Percentiles rank a stretch among this genome's conserved stretches.
phyloP scores from a whole-genome alignment of 495 filamentous ascomycete species.

The Thermochaetoides thermophila region DNA sequence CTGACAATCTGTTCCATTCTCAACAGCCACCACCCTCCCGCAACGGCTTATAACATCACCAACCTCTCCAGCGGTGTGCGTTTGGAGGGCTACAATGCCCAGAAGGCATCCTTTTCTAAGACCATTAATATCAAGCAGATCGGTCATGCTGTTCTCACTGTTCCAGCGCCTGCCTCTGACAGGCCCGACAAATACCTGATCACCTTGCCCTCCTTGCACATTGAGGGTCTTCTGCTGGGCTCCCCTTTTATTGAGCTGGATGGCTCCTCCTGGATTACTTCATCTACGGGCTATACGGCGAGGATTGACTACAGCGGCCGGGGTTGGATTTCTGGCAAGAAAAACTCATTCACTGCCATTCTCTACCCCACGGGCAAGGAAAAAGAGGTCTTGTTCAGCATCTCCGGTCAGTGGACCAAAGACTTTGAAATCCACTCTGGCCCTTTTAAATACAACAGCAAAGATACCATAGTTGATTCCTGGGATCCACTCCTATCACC shows the following conservation, averaged over 20 bases:
- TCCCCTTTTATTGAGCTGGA: slow-evolving; percentile 86
- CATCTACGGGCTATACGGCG: slow-evolving; percentile 73
- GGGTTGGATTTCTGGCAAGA: slow-evolving; percentile 89
- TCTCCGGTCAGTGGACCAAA: slow-evolving; percentile 87
- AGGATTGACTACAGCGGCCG: slow-evolving; percentile 87
- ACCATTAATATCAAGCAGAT: slow-evolving; percentile 95
- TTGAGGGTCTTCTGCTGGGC: slow-evolving; percentile 85
- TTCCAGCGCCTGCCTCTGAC: slow-evolving; percentile 41
- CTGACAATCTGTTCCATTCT: too few relatives aligned
- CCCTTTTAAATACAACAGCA: slow-evolving; percentile 43
- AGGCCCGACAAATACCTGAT: slow-evolving; percentile 67
- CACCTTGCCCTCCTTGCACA: slow-evolving; percentile 81
- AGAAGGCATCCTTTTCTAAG: slow-evolving; percentile 83
- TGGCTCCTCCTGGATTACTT: slow-evolving; percentile 63
- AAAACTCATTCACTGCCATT: slow-evolving; percentile 74
- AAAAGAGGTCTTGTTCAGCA: slow-evolving; percentile 68
- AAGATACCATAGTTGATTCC: slow-evolving; percentile 40
- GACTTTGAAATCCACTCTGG: slow-evolving; percentile 64
- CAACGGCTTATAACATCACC: slow-evolving; percentile 83
- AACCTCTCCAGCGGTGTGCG: slow-evolving; percentile 73
- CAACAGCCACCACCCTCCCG: slow-evolving; percentile 84
- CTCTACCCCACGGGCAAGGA: slow-evolving; percentile 65
- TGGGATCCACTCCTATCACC: slow-evolving; percentile 49
- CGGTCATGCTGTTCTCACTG: slow-evolving; percentile 74
- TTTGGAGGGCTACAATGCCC: slow-evolving; percentile 93